Conservation (phyloP, 1,284 basidiomycete species). For the Austroboletus niveus region DNA sequence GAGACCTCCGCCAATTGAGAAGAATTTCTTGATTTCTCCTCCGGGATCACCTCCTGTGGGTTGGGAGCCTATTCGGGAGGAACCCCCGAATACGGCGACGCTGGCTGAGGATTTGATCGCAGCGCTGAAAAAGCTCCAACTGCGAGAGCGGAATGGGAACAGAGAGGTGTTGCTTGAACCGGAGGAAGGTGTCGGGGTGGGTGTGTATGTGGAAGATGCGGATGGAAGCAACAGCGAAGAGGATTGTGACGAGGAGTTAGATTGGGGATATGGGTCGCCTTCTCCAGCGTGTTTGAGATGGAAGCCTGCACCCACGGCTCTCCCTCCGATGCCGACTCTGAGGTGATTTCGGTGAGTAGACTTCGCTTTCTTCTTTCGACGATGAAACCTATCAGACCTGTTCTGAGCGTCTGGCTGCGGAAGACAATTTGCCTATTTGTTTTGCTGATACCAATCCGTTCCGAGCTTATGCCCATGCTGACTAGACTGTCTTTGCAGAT, state of each 20-base stretch:
- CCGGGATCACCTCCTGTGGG: conserved; percentile 98
- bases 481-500: conserved; percentile 1
- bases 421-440: conserved; percentile 29
- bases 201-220: conserved; percentile 73
- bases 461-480: conserved; percentile 1
- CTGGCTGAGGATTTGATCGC: conserved; percentile 88
- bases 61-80: conserved; percentile 92
- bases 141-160: conserved; percentile 37
- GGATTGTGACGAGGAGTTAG: conserved; percentile 39
- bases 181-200: conserved; percentile 67
- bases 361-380: background rate
- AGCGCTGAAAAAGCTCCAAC: conserved; percentile 66
- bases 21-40: conserved; percentile 97
- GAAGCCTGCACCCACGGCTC: conserved; percentile 52
- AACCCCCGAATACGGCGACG: conserved; percentile 85
- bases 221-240: conserved; percentile 38
- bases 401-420: conserved; percentile 36
- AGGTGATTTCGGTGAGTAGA: conserved; percentile 29
- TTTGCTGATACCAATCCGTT: conserved; percentile 17
- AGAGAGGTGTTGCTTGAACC: conserved; percentile 63
- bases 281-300: conserved; percentile 51
- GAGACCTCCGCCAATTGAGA: conserved; percentile 75
- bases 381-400: conserved; percentile 44
- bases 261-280: conserved; percentile 64
- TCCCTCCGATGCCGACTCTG: conserved; percentile 49